Conservation (phyloP, 2,329 filamentous ascomycete species). For the Aspergillus latus region DNA sequence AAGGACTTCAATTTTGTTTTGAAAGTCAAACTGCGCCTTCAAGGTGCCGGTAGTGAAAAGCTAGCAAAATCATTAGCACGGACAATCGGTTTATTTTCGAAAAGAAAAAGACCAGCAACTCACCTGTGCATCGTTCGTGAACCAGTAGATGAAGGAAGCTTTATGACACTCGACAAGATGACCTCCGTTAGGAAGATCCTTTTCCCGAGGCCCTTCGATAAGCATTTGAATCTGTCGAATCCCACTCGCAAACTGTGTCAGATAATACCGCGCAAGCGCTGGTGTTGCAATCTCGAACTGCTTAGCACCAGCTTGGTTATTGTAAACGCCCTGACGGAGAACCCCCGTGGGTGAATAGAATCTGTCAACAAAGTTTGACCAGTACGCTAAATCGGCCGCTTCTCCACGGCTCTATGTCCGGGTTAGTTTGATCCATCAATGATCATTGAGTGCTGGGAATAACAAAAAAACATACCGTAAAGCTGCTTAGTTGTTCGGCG, state of each 20-base stretch:
- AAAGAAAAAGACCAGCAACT: constrained; percentile 33
- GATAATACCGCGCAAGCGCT: constrained; percentile 83
- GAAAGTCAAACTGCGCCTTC: constrained; percentile 73
- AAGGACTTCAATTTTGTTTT: constrained; percentile 79
- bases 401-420: constrained; percentile 54
- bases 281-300: constrained; percentile 83
- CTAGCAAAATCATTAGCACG: constrained; percentile 43
- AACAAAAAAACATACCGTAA: constrained; percentile 52
- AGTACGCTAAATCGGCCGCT: constrained; percentile 70
- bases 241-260: constrained; percentile 83
- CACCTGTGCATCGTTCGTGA: constrained; percentile 78
- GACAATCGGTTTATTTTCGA: not conserved
- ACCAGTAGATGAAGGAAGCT: constrained; percentile 86
- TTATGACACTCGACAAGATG: constrained; percentile 74
- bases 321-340: constrained; percentile 68
- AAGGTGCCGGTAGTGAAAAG: constrained; percentile 75
- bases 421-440: constrained; percentile 15
- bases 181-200: constrained; percentile 59
- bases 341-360: constrained; percentile 80
- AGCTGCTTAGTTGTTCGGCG: constrained; percentile 56
- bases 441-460: not conserved
- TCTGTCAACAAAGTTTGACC: constrained; percentile 73
- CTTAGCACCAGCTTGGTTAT: constrained; percentile 62
- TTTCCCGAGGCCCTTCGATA: constrained; percentile 67
- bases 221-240: constrained; percentile 83